Base-by-base conservation (phyloP, 257 asterid genomes). In the Catharanthus roseus region DNA sequence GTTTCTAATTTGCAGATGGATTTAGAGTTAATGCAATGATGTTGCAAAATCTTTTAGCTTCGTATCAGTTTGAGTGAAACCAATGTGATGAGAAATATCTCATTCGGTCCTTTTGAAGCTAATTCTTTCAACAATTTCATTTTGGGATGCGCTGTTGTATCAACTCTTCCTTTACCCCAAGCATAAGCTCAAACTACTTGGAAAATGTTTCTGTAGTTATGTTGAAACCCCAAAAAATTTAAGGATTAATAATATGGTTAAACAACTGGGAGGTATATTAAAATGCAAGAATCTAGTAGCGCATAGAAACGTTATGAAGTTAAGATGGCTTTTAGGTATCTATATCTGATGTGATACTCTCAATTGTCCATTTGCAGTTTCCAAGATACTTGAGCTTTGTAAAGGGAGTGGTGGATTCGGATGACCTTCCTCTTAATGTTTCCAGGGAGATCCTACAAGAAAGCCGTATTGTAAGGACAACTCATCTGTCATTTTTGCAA, bases 311-410 rank as follows among this genome's bases (percentile, higher is more conserved):
- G 36, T 57, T 29, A 26, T 57, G 34, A 57, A 26, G 21, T 57
- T 57, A 11, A 12, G 38, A 10, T 58, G 65, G 9, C 13, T 13
- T 26, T 12, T 31, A 53, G 66, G 18, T 42, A 26, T 31, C 33
- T 19, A 24, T 66, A 1, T 44, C 72, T 42, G 5, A 44, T 47
- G 12, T 16, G 33, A 31, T 75, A 71, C 69, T 31, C 26, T 29
- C 49, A 60, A 78, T 86, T 61, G 28, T 15, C 31, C 28, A 33
- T 42, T 70, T 82, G 85, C 85, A 95, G 99, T 95, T 95, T 78
- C 97, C 99, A 6, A 89, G 99, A 77, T 95, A 95, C 91, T 77
- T 95, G 85, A 91, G 99, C 92, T 95, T 95, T 73, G 97, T 95
- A 74, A 95, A 82, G 86, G 99, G 97, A 36, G 96, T 95, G 77